Evolutionary conservation across 2,329 filamentous ascomycete genomes (phyloP).

Genomic region (Aspergillus intermedius): DNA sequence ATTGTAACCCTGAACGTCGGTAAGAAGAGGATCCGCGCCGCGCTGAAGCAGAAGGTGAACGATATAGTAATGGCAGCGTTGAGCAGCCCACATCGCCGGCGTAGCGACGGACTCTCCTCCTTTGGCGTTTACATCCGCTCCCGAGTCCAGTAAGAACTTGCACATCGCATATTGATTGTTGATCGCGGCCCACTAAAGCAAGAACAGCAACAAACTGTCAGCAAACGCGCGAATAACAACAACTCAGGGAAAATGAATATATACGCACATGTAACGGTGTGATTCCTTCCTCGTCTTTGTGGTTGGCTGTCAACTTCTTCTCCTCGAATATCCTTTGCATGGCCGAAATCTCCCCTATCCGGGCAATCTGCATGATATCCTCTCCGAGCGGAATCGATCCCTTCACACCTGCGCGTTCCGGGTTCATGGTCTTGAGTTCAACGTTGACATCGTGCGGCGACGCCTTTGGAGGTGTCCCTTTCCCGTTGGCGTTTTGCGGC

Average conservation of each 20-base stretch:
- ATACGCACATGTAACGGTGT: conserved; percentile 81
- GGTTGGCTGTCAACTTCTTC: conserved; percentile 73
- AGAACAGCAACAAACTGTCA: conserved; percentile 6
- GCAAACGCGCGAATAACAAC: not conserved
- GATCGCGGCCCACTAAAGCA: conserved; percentile 84
- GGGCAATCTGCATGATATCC: conserved; percentile 93
- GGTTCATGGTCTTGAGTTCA: conserved; percentile 34
- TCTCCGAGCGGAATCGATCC: conserved; percentile 48
- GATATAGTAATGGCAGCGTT: conserved; percentile 93
- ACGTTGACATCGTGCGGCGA: conserved; percentile 26
- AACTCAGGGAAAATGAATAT: conserved; percentile 1
- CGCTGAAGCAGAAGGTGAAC: conserved; percentile 86
- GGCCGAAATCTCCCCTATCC: conserved; percentile 74
- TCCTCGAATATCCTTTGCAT: conserved; percentile 88
- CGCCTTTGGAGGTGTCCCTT: conserved; percentile 28
- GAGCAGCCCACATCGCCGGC: conserved; percentile 92
- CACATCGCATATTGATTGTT: conserved; percentile 98
- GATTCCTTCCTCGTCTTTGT: conserved; percentile 85
- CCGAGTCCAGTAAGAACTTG: conserved; percentile 80
- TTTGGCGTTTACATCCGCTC: conserved; percentile 88
- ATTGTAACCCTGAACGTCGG: conserved; percentile 95
- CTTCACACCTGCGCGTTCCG: conserved; percentile 24
- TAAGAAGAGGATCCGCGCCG: conserved; percentile 86
- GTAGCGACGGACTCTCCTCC: conserved; percentile 94
- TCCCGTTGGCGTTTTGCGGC: conserved; percentile 22